phyloP scores from a whole-genome alignment of 805 yeast genomes.

The Ogataea paraovalis region DNA sequence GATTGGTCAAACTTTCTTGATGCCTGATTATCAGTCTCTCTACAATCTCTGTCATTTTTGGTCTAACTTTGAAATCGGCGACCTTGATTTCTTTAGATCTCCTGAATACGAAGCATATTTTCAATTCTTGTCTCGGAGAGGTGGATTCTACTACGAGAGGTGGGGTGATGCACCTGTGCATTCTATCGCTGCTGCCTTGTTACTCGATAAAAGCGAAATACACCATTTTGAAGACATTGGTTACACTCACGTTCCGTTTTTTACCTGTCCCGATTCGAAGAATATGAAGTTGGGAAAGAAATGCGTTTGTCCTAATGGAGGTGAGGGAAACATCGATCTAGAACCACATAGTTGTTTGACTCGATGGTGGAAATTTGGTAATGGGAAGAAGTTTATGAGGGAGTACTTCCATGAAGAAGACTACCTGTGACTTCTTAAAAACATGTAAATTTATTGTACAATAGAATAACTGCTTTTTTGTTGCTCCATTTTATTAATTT shows the following conservation, averaged over 20 bases:
- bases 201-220: conserved; percentile 56
- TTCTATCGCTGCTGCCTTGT: conserved; percentile 59
- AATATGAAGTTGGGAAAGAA: conserved; percentile 49
- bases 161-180: conserved; percentile 98
- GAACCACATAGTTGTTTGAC: conserved; percentile 57
- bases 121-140: conserved; percentile 57
- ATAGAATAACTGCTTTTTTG: no score
- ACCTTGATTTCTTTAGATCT: conserved; percentile 64
- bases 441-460: not conserved
- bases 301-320: conserved; percentile 52
- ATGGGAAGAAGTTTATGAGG: conserved; percentile 54
- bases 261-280: conserved; percentile 53
- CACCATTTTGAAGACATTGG: conserved; percentile 83
- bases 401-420: conserved; percentile 34
- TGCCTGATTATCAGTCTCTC: conserved; percentile 42
- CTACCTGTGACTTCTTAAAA: conserved; percentile 11
- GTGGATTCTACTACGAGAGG: conserved; percentile 81
- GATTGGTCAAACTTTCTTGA: conserved; percentile 38
- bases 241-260: conserved; percentile 69
- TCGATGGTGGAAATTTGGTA: conserved; percentile 73
- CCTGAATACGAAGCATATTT: conserved; percentile 60
- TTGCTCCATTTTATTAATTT: no score
- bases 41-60: conserved; percentile 84
- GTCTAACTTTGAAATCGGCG: conserved; percentile 82
- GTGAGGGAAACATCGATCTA: conserved; percentile 40